Base-by-base conservation (phyloP, 371 early-diverging fungal species). In the Capillidium heterosporum region DNA sequence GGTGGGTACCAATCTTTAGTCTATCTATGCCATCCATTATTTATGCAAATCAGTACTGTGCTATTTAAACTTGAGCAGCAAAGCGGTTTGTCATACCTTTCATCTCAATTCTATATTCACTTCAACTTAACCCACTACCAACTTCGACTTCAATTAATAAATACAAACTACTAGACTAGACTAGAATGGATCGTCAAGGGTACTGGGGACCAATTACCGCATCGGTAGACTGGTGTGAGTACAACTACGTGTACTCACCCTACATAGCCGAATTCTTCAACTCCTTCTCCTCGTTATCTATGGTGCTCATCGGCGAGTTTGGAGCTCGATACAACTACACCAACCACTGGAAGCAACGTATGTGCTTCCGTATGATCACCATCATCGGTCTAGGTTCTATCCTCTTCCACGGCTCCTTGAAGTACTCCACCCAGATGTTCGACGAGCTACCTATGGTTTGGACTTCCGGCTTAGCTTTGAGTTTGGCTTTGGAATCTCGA, bases 391-490 rank as follows among this genome's bases (percentile, higher is more conserved):
- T 81, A 56, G 88, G 88, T 29, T 72, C 76, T 11, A 76, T 78
- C 74, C 65, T 71, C 51, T 90, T 90, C 67, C 91, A 90, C 64
- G 82, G 77, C 72, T 85, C 89, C 11, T 66, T 90, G 48, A 68
- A 73, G 57, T 84, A 78, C 60, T 72, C 80, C 58, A 79, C 80
- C 72, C 87, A 87, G 63, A 67, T 89, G 57, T 64, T 82, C 40
- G 85, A 81, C 64, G 84, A 84, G 61, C 66, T 84, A 29, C 84
- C 83, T 29, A 84, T 56, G 59, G 59, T 57, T 27, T 52, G 56
- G 32, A 47, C 41, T 56, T 57, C 53, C 21, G 21, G 24, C 35
- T 21, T 53, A 13, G 39, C 29, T n/a, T 39, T 53, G 7, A 53
- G 39, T 53, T 31, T 53, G 23, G 19, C 35, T 39, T 35, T 53